Conservation (phyloP, 805 yeast species). For the Priceomyces fermenticarens region DNA sequence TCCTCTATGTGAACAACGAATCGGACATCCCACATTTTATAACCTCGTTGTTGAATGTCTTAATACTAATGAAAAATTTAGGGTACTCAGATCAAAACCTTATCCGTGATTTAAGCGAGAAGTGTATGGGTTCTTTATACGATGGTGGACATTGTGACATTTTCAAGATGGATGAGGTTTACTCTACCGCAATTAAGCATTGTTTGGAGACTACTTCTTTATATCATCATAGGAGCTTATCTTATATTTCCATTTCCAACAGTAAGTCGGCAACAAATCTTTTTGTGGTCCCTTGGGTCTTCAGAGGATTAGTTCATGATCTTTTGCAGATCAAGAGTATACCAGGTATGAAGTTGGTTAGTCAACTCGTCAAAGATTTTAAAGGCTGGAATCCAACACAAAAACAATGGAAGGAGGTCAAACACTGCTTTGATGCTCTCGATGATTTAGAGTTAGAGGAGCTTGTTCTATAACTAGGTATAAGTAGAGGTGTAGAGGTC, state of each 20-base stretch:
- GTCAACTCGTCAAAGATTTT: slow-evolving; percentile 22
- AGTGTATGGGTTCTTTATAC: slow-evolving; percentile 21
- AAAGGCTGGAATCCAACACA: slow-evolving; percentile 26
- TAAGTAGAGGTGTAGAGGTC: not conserved
- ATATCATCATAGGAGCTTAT: slow-evolving; percentile 13
- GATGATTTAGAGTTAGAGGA: slow-evolving; percentile 29
- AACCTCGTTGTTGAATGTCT: slow-evolving; percentile 21
- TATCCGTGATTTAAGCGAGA: slow-evolving; percentile 26
- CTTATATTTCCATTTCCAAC: slow-evolving; percentile 1
- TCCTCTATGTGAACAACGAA: slow-evolving; percentile 17
- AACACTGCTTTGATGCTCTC: slow-evolving; percentile 31
- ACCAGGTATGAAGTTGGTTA: slow-evolving; percentile 18
- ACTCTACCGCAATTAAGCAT: slow-evolving; percentile 26
- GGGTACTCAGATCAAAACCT: slow-evolving; percentile 33
- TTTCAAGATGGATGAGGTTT: slow-evolving; percentile 21
- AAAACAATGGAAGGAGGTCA: slow-evolving; percentile 31
- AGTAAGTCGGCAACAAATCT: not conserved
- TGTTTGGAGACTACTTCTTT: slow-evolving; percentile 37
- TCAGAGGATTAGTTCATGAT: slow-evolving; percentile 36
- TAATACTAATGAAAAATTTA: slow-evolving; percentile 31
- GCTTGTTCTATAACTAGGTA: slow-evolving; percentile 7
- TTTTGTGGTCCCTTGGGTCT: slow-evolving; percentile 32
- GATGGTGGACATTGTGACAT: slow-evolving; percentile 28
- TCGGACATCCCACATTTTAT: slow-evolving; percentile 25
- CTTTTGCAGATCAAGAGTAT: slow-evolving; percentile 30